These are phyloP conservation scores for Fusarium sp. DNA, from an alignment of 2,329 filamentous ascomycete species.

Conservation along the genomic window DNA sequence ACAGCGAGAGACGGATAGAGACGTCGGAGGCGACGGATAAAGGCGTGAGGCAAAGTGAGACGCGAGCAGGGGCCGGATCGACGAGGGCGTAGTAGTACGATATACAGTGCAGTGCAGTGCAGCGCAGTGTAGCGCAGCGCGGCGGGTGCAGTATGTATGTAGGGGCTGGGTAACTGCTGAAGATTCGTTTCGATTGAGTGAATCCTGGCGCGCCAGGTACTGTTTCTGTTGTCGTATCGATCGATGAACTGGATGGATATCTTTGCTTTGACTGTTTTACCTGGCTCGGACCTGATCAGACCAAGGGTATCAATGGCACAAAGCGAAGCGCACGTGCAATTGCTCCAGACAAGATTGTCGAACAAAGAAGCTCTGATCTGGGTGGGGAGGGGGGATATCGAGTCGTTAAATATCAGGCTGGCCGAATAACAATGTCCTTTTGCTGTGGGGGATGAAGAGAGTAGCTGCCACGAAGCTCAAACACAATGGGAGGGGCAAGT, in stretches of 20 bases:
- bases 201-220: conserved; percentile 10
- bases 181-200: conserved; percentile 28
- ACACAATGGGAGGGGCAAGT: conserved; percentile 31
- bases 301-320: conserved; percentile 21
- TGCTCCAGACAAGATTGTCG: conserved; percentile 31
- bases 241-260: conserved; percentile 21
- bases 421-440: neutral
- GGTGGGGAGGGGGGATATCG: conserved; percentile 2
- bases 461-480: conserved; percentile 5
- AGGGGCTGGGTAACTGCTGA: conserved; percentile 21
- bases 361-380: conserved; percentile 4
- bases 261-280: conserved; percentile 29
- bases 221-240: conserved; percentile 30
- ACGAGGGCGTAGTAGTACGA: conserved; percentile 21
- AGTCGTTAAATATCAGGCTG: conserved; percentile 9
- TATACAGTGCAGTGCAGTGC: conserved; percentile 10
- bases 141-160: conserved; percentile 6
- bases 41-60: neutral
- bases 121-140: neutral
- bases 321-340: conserved; percentile 23
- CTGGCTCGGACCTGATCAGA: conserved; percentile 27
- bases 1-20: conserved; percentile 9
- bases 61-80: conserved; percentile 23
- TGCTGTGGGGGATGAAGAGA: conserved; percentile 13
- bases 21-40: conserved; percentile 9